Conservation (phyloP, 225 moss, liverwort and hornwort genomes). For the Rhytidiadelphus loreus region DNA sequence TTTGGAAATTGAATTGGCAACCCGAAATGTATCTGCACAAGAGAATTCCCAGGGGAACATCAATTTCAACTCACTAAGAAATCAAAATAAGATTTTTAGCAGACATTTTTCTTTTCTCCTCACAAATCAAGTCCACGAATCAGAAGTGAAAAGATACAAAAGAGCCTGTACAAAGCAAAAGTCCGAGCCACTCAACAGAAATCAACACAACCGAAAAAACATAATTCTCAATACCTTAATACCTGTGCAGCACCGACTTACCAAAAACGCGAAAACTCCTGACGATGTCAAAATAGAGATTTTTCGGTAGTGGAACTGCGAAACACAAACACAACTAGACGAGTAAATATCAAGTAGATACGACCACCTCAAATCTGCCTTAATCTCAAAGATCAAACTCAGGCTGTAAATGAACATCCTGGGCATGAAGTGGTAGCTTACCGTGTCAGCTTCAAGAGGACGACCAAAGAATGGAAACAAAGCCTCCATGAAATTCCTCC, state of each 20-base stretch:
- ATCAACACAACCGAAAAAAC: background rate
- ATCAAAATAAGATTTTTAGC: background rate
- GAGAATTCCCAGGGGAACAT: background rate
- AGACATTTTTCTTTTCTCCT: background rate
- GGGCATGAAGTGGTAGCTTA: conserved; percentile 8
- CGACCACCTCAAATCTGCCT: background rate
- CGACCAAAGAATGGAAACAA: conserved; percentile 64
- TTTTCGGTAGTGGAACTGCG: conserved; percentile 71
- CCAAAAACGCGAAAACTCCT: conserved; percentile 83
- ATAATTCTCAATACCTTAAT: background rate
- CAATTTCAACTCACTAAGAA: background rate
- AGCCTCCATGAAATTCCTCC: conserved; percentile 69
- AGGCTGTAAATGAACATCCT: background rate
- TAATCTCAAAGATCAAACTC: background rate
- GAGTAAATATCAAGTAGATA: background rate
- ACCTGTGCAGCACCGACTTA: conserved; percentile 17
- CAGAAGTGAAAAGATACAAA: background rate
- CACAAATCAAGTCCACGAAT: background rate
- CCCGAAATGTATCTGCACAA: conserved; percentile 60
- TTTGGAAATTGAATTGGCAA: conserved; percentile 90
- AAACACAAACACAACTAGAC: conserved; percentile 1
- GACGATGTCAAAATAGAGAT: conserved; percentile 63
- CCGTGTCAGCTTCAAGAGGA: conserved; percentile 88
- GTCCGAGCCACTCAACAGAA: background rate
- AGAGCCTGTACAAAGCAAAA: background rate